Base-by-base conservation (phyloP, 345 rosid species). In the Aquilaria yunnanensis region DNA sequence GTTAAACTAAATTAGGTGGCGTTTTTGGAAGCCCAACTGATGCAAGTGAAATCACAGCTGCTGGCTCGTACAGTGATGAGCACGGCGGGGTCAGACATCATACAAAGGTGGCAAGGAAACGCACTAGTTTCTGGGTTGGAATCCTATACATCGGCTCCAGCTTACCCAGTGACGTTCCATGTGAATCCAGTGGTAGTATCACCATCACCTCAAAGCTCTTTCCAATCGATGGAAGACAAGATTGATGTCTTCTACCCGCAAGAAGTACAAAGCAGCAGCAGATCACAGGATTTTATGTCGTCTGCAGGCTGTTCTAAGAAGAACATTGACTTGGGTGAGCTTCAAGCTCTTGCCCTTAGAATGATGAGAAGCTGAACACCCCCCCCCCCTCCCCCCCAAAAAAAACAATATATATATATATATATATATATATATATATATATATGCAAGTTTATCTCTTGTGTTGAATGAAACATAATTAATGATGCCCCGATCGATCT, bases 281-380 rank as follows among this genome's bases (percentile, higher is more conserved):
- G 23, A 16, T 57, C 23, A 16, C 61, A 59, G 23, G 23, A 16
- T 16, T 16, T 16, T 16, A 16, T 16, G 23, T 16, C 23, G 23
- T 16, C 16, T 14, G 11, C 23, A 16, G 23, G 23, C 37, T 60
- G 66, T 60, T 53, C 79, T 62, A 82, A 67, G 79, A 85, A 74
- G 69, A 75, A 61, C 60, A 63, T 54, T 62, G 96, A 90, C 53
- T 61, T 79, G 73, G 79, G 93, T 64, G 97, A 90, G 80, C 92
- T 90, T 72, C 96, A 90, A 70, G 93, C 89, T 59, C 81, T 90
- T 66, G 96, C 93, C 46, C 80, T 80, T 72, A 79, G 87, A 67
- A 90, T 90, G 97, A 90, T 79, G 96, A 85, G n/a, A n/a, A n/a
- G n/a, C n/a, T n/a, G n/a, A n/a, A n/a, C n/a, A n/a, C n/a, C n/a